Conservation (phyloP, 495 filamentous ascomycete species). For the Talaromyces wortmannii region DNA sequence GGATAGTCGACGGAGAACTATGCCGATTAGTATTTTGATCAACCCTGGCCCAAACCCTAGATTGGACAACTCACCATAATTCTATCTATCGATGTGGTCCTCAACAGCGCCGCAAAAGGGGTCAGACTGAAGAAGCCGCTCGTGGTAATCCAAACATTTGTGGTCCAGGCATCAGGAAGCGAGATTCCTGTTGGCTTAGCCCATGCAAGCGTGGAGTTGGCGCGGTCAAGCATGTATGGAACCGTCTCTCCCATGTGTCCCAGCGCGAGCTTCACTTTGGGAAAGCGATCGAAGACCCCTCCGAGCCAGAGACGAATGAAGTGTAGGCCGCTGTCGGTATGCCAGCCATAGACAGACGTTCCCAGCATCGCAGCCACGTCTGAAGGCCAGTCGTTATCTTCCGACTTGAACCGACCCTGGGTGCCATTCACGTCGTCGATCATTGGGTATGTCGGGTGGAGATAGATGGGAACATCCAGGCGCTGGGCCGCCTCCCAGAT, state of each 20-base stretch:
- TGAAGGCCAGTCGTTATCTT: neutral
- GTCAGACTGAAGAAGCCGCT: slow-evolving; percentile 5
- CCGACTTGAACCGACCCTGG: neutral
- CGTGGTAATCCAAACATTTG: slow-evolving; percentile 8
- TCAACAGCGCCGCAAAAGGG: neutral
- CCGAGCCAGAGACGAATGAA: slow-evolving; percentile 5
- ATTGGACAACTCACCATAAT: too few relatives aligned
- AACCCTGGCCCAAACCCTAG: too few relatives aligned
- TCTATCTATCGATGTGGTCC: neutral
- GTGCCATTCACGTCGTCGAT: neutral
- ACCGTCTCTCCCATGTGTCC: slow-evolving; percentile 32
- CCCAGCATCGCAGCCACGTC: neutral
- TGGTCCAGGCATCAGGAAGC: slow-evolving; percentile 2
- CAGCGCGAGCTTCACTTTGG: slow-evolving; percentile 9
- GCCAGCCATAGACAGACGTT: slow-evolving; percentile 9
- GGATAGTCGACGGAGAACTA: too few relatives aligned
- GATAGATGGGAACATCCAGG: slow-evolving; percentile 51
- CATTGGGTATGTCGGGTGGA: slow-evolving; percentile 40
- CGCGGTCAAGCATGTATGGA: slow-evolving; percentile 25
- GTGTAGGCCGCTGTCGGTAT: slow-evolving; percentile 5
- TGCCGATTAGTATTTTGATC: too few relatives aligned
- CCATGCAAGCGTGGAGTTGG: neutral
- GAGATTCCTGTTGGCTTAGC: neutral
- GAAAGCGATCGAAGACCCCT: slow-evolving; percentile 10
- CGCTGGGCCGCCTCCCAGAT: slow-evolving; percentile 42